Percentiles rank a stretch among this genome's conserved stretches.
phyloP scores from a whole-genome alignment of 2,329 filamentous ascomycete genomes.

The Purpureocillium takamizusanense region DNA sequence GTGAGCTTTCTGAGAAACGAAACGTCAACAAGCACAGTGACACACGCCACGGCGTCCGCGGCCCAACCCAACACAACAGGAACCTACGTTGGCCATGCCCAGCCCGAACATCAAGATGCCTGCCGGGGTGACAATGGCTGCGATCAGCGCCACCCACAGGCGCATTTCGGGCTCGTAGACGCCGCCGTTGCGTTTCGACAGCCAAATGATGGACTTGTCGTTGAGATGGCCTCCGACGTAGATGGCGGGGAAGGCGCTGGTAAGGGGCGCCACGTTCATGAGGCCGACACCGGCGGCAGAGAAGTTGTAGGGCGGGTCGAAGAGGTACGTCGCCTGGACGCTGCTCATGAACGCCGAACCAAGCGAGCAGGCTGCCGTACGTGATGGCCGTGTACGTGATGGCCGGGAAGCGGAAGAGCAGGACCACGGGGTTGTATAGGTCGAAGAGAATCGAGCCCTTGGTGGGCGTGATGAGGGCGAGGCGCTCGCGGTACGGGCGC shows the following conservation, averaged over 20 bases:
- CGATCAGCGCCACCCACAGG: constrained; percentile 17
- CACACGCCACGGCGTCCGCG: too few relatives aligned
- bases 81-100: constrained; percentile 20
- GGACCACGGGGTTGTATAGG: constrained; percentile 7
- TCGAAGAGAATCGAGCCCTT: constrained; percentile 5
- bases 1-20: constrained; percentile 19
- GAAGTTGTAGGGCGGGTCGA: constrained; percentile 21
- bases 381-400: constrained; percentile 28
- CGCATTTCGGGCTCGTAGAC: constrained; percentile 34
- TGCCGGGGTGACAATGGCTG: constrained; percentile 17
- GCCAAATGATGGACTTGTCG: constrained; percentile 25
- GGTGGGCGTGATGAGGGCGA: constrained; percentile 12
- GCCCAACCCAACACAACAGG: not conserved
- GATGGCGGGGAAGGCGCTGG: constrained; percentile 26
- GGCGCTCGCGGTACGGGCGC: constrained; percentile 10
- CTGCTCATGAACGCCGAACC: constrained; percentile 19
- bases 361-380: constrained; percentile 27
- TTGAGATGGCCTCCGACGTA: constrained; percentile 26
- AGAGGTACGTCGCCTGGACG: constrained; percentile 11
- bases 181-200: constrained; percentile 25
- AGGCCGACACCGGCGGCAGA: constrained; percentile 12
- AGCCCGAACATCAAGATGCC: constrained; percentile 27
- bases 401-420: constrained; percentile 16
- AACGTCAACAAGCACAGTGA: too few relatives aligned
- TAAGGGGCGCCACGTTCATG: constrained; percentile 18